Percentiles rank a stretch among this genome's conserved stretches.
These are phyloP conservation scores for Mariannaea elegans DNA, from an alignment of 2,329 filamentous ascomycete species.

Conservation along the genomic window DNA sequence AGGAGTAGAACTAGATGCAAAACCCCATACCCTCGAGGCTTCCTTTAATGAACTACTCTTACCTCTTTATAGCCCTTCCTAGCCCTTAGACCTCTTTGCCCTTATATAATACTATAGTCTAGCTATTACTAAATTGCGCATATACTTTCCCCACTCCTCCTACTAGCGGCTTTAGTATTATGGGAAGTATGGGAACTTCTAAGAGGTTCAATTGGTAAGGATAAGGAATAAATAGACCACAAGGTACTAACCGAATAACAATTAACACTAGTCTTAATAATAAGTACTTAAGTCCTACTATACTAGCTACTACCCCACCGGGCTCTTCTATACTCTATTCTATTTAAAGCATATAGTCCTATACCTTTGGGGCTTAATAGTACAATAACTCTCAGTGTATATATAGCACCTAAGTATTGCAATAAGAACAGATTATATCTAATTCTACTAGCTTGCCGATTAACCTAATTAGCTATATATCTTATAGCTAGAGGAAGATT, in stretches of 20 bases:
- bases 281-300: conserved; percentile 85
- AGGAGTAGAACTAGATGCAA: conserved; percentile 73
- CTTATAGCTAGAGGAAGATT: no score
- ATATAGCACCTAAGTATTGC: conserved; percentile 76
- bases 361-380: conserved; percentile 71
- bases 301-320: conserved; percentile 90
- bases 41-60: conserved; percentile 75
- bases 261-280: conserved; percentile 83
- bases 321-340: no score
- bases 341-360: conserved; percentile 83
- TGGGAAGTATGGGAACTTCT: conserved; percentile 75
- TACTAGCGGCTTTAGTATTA: conserved; percentile 89
- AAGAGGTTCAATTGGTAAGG: conserved; percentile 90
- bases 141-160: conserved; percentile 96
- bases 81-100: conserved; percentile 64
- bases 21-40: conserved; percentile 62
- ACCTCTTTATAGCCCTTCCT: conserved; percentile 69
- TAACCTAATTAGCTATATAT: no score
- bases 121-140: conserved; percentile 82
- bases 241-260: conserved; percentile 75
- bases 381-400: conserved; percentile 83
- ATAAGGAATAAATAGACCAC: conserved; percentile 68
- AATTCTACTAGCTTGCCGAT: no score
- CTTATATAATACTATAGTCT: conserved; percentile 77
- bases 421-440: no score